Conservation (phyloP, 805 yeast species). For the Ogataea saltuana region DNA sequence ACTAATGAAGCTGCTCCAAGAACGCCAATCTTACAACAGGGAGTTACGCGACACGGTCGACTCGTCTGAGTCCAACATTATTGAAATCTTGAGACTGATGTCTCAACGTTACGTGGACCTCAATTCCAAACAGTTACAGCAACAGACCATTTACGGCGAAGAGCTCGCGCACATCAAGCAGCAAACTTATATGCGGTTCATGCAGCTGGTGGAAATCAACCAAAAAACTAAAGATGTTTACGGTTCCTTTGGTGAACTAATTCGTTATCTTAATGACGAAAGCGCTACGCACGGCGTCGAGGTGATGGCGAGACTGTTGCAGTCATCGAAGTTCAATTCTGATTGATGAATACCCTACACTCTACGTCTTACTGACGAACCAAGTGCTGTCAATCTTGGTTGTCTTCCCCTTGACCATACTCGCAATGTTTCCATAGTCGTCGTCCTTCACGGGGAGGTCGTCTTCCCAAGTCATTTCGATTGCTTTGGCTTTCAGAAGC, state of each 20-base stretch:
- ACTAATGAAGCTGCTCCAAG: conserved; percentile 16
- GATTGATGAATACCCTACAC: no score
- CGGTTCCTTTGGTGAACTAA: conserved; percentile 16
- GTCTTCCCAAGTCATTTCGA: conserved; percentile 63
- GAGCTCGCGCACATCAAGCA: conserved; percentile 15
- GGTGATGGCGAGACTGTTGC: conserved; percentile 4
- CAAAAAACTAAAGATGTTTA: conserved; percentile 21
- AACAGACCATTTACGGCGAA: conserved; percentile 16
- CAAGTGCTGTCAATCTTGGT: conserved; percentile 19
- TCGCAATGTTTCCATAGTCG: conserved; percentile 26
- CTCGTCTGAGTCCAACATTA: conserved; percentile 20
- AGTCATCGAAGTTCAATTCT: background rate
- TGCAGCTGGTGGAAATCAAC: conserved; percentile 21
- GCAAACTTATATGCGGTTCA: conserved; percentile 21
- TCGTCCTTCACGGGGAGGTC: conserved; percentile 39
- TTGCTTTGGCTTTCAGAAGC: conserved; percentile 52
- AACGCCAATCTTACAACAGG: conserved; percentile 21
- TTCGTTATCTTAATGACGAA: conserved; percentile 11
- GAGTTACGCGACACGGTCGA: conserved; percentile 22
- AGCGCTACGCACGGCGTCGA: conserved; percentile 11
- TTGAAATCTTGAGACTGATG: conserved; percentile 17
- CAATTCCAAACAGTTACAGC: conserved; percentile 18
- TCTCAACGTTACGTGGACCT: conserved; percentile 12
- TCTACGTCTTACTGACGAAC: conserved; percentile 17
- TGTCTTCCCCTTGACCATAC: conserved; percentile 14